Percentiles rank a stretch among this genome's conserved stretches.
Conservation (phyloP, 441 rosid genomes). For the Gossypium lobatum region DNA sequence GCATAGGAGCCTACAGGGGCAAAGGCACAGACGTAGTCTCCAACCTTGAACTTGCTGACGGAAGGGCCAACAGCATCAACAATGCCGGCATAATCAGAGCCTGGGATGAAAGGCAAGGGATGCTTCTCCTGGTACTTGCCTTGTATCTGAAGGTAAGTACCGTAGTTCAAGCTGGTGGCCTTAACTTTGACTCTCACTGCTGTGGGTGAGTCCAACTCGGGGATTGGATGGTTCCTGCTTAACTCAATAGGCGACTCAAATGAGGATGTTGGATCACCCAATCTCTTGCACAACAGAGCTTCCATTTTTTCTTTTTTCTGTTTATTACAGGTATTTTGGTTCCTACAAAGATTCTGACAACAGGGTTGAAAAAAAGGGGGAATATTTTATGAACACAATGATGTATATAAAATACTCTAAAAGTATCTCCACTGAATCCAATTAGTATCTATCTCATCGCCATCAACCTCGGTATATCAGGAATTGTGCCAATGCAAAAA, state of each 20-base stretch:
- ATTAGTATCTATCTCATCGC: no score
- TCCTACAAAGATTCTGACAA: no score
- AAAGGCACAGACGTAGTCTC: slow-evolving; percentile 70
- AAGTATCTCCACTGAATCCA: no score
- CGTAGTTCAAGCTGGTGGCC: slow-evolving; percentile 87
- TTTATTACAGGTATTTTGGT: no score
- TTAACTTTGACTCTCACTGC: slow-evolving; percentile 65
- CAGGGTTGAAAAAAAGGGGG: no score
- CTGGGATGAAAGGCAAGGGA: slow-evolving; percentile 78
- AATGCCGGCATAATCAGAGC: slow-evolving; percentile 84
- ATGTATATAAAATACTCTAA: no score
- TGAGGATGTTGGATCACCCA: slow-evolving; percentile 62
- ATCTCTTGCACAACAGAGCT: slow-evolving; percentile 66
- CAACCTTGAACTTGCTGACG: slow-evolving; percentile 61
- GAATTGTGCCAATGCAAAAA: no score
- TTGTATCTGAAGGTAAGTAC: slow-evolving; percentile 77
- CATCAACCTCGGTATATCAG: no score
- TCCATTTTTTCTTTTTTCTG: slow-evolving; percentile 37
- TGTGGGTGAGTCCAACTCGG: slow-evolving; percentile 46
- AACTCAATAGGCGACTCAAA: slow-evolving; percentile 48
- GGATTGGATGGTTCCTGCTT: slow-evolving; percentile 43
- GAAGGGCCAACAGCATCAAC: slow-evolving; percentile 58
- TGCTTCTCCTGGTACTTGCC: slow-evolving; percentile 90
- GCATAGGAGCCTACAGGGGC: slow-evolving; percentile 71
- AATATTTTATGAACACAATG: no score